Evolutionary conservation across 1,284 basidiomycete genomes (phyloP).

Genomic region (Moesziomyces aphidis): DNA sequence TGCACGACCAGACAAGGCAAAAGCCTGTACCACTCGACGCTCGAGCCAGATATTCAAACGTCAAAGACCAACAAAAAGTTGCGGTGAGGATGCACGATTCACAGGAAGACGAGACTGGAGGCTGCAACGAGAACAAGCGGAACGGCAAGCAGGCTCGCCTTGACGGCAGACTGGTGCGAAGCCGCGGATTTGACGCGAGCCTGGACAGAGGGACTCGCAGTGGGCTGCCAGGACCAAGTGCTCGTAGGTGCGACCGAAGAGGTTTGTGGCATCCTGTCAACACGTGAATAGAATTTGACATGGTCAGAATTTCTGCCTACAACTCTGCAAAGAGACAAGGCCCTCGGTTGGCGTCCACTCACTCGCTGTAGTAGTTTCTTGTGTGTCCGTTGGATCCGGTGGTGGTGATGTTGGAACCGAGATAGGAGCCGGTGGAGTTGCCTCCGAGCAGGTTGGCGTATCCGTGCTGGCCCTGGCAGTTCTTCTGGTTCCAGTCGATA

Average conservation of each 20-base stretch:
- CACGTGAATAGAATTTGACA: too few relatives aligned
- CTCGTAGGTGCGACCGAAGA: slow-evolving; percentile 3
- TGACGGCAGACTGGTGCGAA: slow-evolving; percentile 9
- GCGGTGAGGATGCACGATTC: background rate
- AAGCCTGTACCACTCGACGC: too few relatives aligned
- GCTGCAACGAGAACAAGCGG: slow-evolving; percentile 9
- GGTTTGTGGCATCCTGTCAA: slow-evolving; percentile 13
- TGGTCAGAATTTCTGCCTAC: too few relatives aligned
- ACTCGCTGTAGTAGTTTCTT: slow-evolving; percentile 20
- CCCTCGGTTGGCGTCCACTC: background rate
- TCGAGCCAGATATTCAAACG: too few relatives aligned
- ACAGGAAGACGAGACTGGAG: slow-evolving; percentile 6
- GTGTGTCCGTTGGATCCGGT: slow-evolving; percentile 26
- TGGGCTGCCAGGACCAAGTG: slow-evolving; percentile 19
- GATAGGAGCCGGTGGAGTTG: slow-evolving; percentile 19
- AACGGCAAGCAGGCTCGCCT: slow-evolving; percentile 10
- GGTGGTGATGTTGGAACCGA: slow-evolving; percentile 22
- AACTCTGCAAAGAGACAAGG: too few relatives aligned
- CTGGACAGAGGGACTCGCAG: slow-evolving; percentile 12
- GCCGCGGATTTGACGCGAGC: slow-evolving; percentile 18
- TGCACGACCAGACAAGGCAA: too few relatives aligned
- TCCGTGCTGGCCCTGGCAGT: slow-evolving; percentile 28
- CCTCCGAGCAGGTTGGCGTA: slow-evolving; percentile 20
- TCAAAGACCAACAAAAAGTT: background rate
- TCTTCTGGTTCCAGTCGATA: slow-evolving; percentile 29